These are phyloP conservation scores for Kodamaea sp. DNA, from an alignment of 1,139 yeast genomes.

Conservation along the genomic window DNA sequence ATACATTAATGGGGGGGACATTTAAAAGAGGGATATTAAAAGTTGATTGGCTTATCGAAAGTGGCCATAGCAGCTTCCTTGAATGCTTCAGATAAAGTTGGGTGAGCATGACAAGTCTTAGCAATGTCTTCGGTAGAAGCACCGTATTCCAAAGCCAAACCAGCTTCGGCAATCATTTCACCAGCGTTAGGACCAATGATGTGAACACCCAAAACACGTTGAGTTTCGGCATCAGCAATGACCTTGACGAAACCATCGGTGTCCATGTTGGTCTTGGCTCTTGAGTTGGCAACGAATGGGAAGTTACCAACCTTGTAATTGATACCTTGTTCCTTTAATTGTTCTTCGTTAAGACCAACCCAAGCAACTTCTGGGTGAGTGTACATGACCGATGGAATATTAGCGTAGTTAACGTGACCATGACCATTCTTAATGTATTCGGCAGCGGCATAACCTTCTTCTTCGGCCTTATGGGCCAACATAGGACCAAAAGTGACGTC, in stretches of 20 bases:
- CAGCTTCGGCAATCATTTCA: slow-evolving; percentile 99
- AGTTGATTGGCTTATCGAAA: slow-evolving; percentile 84
- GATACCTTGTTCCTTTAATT: slow-evolving; percentile 90
- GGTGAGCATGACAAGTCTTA: slow-evolving; percentile 98
- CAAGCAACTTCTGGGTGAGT: slow-evolving; percentile 99
- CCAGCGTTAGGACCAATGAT: slow-evolving; percentile 98
- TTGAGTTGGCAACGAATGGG: slow-evolving; percentile 98
- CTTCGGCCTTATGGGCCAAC: slow-evolving; percentile 99
- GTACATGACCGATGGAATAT: slow-evolving; percentile 98
- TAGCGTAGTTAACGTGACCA: slow-evolving; percentile 97
- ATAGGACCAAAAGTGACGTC: slow-evolving; percentile 98
- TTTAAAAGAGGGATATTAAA: slow-evolving; percentile 45
- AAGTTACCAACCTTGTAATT: slow-evolving; percentile 93
- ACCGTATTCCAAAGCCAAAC: slow-evolving; percentile 96
- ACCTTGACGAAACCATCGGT: slow-evolving; percentile 97
- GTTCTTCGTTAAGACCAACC: slow-evolving; percentile 97
- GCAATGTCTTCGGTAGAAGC: slow-evolving; percentile 98
- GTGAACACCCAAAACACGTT: slow-evolving; percentile 94
- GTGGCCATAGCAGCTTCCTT: slow-evolving; percentile 97
- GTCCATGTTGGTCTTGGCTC: slow-evolving; percentile 97
- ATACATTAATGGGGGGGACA: no score
- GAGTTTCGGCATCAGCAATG: slow-evolving; percentile 94
- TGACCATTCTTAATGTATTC: slow-evolving; percentile 91
- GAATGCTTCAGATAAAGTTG: slow-evolving; percentile 96
- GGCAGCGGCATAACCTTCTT: slow-evolving; percentile 98